Evolutionary conservation across 257 asterid genomes (phyloP), one percentile per base, ranked within the genome.

Genomic region (Fraxinus quadrangulata): DNA sequence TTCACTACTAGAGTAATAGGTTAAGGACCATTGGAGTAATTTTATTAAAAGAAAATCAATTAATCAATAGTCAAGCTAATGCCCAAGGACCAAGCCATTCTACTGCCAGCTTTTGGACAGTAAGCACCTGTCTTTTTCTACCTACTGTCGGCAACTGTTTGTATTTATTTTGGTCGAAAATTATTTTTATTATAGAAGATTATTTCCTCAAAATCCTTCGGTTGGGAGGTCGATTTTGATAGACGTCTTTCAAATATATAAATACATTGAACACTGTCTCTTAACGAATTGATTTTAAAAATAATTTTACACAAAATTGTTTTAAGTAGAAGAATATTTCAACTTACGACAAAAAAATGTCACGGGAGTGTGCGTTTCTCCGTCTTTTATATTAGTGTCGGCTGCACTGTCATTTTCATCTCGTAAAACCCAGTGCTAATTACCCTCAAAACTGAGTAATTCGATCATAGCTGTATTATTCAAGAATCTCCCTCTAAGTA

Each of bases 341-440:
- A 11, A 42, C 51, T 42, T 2, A 3, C 2, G 17, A 42, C 4
- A 2, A 45, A 45, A 12, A 45, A 19, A 45, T 45, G 51, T 10
- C 13, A 45, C 12, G 51, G 51, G 51, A 45, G 31, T 47, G 0
- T 33, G 8, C 28, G 31, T 17, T 1, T 67, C 33, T 40, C 36
- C 28, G 51, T 9, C 0, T 39, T 10, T 74, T 39, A 1, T 14
- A 6, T 63, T 73, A 40, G 49, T 42, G 49, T 42, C 12, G 12
- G 51, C 5, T 79, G 74, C 61, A 40, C 9, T 42, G 78, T 79
- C 78, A 37, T 33, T 79, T 65, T 73, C 70, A 47, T 47, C 30
- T 21, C 33, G 47, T 47, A 11, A 76, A 59, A 61, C 47, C 72
- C 13, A 3, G 31, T 45, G 42, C 42, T 28, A 2, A 42, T 51